A percentile compares a stretch with the other conserved stretches of the same genome.
phyloP scores from a whole-genome alignment of 2,329 filamentous ascomycete genomes.

The Trichoderma breve region DNA sequence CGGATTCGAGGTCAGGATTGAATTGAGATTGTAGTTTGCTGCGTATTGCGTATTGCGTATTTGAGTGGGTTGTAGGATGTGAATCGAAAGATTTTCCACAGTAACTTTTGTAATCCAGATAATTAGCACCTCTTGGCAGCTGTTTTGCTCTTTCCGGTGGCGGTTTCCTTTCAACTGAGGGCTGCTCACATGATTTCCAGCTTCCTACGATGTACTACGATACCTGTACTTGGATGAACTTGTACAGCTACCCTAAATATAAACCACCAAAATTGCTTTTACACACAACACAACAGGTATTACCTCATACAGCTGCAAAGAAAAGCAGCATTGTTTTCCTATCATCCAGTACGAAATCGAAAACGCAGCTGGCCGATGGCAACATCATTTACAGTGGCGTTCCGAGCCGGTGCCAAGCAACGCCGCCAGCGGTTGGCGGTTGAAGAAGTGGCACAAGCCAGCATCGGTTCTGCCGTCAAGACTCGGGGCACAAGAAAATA shows the following conservation, averaged over 20 bases:
- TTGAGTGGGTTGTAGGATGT: neutral
- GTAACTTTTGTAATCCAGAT: neutral
- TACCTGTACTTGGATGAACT: neutral
- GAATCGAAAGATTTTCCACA: neutral
- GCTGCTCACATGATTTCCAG: neutral
- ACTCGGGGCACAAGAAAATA: neutral
- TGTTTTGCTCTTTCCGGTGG: neutral
- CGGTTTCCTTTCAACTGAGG: neutral
- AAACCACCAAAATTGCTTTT: neutral
- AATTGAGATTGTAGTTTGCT: neutral
- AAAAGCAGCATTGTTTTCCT: neutral
- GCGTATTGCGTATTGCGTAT: neutral
- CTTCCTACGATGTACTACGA: neutral
- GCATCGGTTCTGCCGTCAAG: neutral
- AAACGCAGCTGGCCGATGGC: neutral
- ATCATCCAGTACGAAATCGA: neutral
- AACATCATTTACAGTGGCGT: neutral
- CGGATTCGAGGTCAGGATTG: neutral
- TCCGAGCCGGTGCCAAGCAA: neutral
- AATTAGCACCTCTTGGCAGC: neutral
- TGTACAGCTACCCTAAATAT: neutral
- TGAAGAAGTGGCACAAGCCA: neutral
- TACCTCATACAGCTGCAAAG: neutral
- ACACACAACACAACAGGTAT: neutral
- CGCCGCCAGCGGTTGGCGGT: neutral